Evolutionary conservation across 225 moss, liverwort and hornwort genomes (phyloP).

Genomic region (Marchantia polymorpha): DNA sequence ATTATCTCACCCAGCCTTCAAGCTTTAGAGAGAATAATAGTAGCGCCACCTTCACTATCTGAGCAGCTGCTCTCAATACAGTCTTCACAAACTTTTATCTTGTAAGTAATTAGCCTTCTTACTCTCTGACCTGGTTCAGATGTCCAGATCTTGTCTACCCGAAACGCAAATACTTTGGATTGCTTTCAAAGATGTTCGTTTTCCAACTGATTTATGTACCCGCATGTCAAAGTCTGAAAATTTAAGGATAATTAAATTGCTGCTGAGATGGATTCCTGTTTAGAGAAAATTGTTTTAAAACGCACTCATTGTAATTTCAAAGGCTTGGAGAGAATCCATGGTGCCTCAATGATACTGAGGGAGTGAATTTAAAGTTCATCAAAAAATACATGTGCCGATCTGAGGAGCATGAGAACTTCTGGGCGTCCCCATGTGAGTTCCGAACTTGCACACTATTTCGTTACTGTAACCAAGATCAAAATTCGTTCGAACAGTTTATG

Average conservation of each 20-base stretch:
- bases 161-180: too few species aligned
- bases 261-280: background rate
- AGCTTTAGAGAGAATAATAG: background rate
- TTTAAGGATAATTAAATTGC: too few species aligned
- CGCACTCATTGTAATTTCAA: background rate
- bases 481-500: too few species aligned
- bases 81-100: background rate
- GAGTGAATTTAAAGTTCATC: background rate
- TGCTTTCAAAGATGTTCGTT: too few species aligned
- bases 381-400: background rate
- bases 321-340: background rate
- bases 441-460: too few species aligned
- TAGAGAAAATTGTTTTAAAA: background rate
- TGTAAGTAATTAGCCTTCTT: background rate
- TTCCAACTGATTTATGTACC: too few species aligned
- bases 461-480: too few species aligned
- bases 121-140: background rate
- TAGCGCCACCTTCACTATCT: background rate
- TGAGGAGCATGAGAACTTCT: too few species aligned
- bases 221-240: too few species aligned
- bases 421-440: too few species aligned
- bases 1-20: background rate
- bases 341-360: background rate
- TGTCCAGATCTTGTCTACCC: background rate
- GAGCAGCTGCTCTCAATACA: background rate